These are phyloP conservation scores for Microcyclosporella mali DNA, from an alignment of 2,329 filamentous ascomycete species.

Conservation along the genomic window DNA sequence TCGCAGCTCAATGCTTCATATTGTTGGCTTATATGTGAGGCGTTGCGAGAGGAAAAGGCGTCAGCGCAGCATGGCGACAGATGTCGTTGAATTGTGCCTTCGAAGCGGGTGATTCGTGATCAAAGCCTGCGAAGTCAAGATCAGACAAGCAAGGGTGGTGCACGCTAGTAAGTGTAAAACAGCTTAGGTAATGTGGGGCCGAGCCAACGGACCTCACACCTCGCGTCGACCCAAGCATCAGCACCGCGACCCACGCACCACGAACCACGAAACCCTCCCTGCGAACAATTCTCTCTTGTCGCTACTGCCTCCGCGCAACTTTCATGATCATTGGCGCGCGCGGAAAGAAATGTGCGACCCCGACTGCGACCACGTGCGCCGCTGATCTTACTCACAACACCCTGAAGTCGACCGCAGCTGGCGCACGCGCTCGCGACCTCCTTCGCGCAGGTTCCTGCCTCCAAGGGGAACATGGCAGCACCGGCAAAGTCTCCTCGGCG, in stretches of 20 bases:
- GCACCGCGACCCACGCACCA: too few species aligned
- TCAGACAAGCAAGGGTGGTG: too few species aligned
- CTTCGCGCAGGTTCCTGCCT: not conserved
- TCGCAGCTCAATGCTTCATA: not conserved
- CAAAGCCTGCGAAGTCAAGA: too few species aligned
- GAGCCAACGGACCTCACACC: too few species aligned
- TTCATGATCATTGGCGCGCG: not conserved
- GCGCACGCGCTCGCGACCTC: constrained; percentile 1
- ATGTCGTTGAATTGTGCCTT: too few species aligned
- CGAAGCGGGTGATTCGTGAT: too few species aligned
- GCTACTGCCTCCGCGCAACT: too few species aligned
- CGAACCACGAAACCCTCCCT: not conserved
- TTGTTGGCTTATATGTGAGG: not conserved
- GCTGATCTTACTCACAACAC: constrained; percentile 5
- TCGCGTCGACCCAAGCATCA: too few species aligned
- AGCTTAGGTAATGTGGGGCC: too few species aligned
- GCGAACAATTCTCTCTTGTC: too few species aligned
- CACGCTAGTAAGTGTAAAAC: too few species aligned
- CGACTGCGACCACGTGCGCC: not conserved
- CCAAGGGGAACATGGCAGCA: constrained; percentile 21
- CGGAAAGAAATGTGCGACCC: constrained; percentile 4
- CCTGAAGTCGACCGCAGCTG: constrained; percentile 2
- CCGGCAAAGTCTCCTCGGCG: constrained; percentile 23
- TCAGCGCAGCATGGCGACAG: not conserved
- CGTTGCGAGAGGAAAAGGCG: too few species aligned